Percentiles rank a stretch among this genome's conserved stretches.
phyloP scores from a whole-genome alignment of 2,329 filamentous ascomycete species.

The Xylaria sp. region DNA sequence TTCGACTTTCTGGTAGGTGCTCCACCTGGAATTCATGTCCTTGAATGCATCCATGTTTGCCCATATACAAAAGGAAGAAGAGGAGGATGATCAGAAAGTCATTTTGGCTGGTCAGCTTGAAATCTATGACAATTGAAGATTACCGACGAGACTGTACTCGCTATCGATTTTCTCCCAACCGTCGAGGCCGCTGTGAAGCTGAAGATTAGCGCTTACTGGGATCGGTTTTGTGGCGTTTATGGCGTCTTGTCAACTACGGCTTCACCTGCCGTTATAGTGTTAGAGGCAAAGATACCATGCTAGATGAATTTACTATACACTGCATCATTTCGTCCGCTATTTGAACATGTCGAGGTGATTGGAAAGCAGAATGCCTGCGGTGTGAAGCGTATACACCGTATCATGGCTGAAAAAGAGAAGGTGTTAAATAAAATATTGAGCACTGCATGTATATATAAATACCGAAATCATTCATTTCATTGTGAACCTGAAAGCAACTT shows the following conservation, averaged over 20 bases:
- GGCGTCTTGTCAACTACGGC: background rate
- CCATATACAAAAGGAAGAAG: background rate
- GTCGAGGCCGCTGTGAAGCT: background rate
- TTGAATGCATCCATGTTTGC: conserved; percentile 15
- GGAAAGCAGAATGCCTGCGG: background rate
- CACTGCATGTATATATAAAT: conserved; percentile 8
- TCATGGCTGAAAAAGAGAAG: background rate
- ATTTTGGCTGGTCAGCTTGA: background rate
- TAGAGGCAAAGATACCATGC: background rate
- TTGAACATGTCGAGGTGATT: background rate
- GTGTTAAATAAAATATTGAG: background rate
- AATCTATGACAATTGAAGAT: background rate
- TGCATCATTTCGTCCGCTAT: background rate
- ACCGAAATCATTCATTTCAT: background rate
- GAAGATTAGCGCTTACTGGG: conserved; percentile 22
- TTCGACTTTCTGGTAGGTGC: conserved; percentile 21
- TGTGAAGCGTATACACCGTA: background rate
- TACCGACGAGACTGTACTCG: background rate
- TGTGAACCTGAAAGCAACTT: background rate
- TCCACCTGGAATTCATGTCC: conserved; percentile 14
- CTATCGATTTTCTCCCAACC: background rate
- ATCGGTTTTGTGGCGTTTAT: background rate
- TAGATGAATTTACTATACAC: background rate
- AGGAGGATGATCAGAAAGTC: background rate
- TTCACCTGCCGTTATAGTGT: background rate